Conservation (phyloP, 306 rosid genomes). For the Begonia masoniana region DNA sequence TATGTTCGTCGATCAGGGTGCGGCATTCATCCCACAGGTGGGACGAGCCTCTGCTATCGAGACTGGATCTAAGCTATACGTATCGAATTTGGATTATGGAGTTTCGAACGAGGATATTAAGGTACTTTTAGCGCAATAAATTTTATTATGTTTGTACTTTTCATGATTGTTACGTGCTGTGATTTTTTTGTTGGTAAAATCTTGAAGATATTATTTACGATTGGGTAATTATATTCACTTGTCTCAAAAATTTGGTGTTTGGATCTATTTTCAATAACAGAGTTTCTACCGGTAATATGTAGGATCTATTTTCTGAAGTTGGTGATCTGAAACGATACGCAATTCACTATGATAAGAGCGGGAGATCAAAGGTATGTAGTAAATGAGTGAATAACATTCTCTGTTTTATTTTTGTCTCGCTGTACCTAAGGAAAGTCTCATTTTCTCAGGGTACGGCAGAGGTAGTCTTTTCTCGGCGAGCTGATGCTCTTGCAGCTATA, state of each 20-base stretch:
- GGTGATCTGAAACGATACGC: conserved; percentile 78
- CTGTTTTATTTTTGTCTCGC: conserved; percentile 9
- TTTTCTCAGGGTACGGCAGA: conserved; percentile 86
- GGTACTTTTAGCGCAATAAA: conserved; percentile 23
- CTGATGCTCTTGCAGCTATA: conserved; percentile 82
- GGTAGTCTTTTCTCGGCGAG: conserved; percentile 65
- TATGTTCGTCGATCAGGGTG: conserved; percentile 48
- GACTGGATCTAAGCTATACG: conserved; percentile 86
- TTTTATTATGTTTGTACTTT: too few relatives aligned
- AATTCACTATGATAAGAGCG: conserved; percentile 83
- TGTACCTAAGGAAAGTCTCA: conserved; percentile 20
- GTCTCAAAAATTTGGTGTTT: neutral
- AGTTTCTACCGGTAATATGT: conserved; percentile 6
- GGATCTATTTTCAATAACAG: neutral
- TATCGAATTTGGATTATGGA: conserved; percentile 83
- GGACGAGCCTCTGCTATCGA: conserved; percentile 73
- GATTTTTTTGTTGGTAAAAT: too few relatives aligned
- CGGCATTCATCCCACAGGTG: conserved; percentile 24
- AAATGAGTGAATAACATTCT: neutral
- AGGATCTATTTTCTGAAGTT: conserved; percentile 92
- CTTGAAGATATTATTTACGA: too few relatives aligned
- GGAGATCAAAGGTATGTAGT: conserved; percentile 83
- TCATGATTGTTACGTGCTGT: too few relatives aligned
- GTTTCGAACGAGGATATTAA: conserved; percentile 89
- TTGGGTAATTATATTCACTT: too few relatives aligned